These are phyloP conservation scores for Melampsora larici-populina DNA, from an alignment of 1,284 basidiomycete species.

Conservation along the genomic window DNA sequence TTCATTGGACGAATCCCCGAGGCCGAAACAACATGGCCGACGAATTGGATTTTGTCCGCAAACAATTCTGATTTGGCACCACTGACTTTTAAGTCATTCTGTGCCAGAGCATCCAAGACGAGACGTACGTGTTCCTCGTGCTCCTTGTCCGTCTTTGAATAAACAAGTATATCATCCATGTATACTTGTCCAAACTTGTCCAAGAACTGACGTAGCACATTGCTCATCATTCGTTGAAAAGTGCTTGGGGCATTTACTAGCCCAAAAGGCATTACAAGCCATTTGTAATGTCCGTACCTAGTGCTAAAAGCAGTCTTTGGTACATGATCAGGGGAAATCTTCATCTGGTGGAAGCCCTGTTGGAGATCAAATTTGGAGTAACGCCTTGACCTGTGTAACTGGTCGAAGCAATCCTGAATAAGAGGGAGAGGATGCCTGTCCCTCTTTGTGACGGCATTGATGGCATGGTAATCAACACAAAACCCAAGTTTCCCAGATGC, in stretches of 20 bases:
- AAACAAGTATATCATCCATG: slow-evolving; percentile 28
- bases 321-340: not conserved
- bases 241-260: not conserved
- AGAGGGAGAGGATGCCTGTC: slow-evolving; percentile 12
- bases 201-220: slow-evolving; percentile 2
- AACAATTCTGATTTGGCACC: too few species aligned
- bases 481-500: not conserved
- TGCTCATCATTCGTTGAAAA: too few species aligned
- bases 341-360: slow-evolving; percentile 13
- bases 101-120: not conserved
- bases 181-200: slow-evolving; percentile 16
- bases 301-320: slow-evolving; percentile 13
- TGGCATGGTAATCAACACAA: too few species aligned
- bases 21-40: not conserved
- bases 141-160: not conserved
- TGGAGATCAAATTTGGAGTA: slow-evolving; percentile 34
- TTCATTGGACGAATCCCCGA: not conserved
- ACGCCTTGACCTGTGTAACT: not conserved
- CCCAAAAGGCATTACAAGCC: slow-evolving; percentile 34
- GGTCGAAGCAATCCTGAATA: slow-evolving; percentile 23
- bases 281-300: slow-evolving; percentile 23
- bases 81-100: too few species aligned
- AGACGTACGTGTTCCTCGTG: not conserved
- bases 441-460: slow-evolving; percentile 26
- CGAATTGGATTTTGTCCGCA: not conserved